Evolutionary conservation across 768 basidiomycete species (phyloP).

Genomic region (Astraeus odoratus): DNA sequence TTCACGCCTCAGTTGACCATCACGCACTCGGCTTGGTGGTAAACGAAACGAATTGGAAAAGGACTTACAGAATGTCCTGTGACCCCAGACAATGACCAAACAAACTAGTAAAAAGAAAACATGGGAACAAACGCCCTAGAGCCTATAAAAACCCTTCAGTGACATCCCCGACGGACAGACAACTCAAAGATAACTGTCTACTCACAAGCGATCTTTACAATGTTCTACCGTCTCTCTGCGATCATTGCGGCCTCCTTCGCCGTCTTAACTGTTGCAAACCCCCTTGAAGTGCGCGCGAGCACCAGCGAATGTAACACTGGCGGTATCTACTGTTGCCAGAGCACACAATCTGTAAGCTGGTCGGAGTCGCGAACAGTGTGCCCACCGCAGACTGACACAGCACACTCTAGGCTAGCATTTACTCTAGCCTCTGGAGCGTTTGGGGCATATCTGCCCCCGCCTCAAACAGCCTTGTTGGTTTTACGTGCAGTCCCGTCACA

Average conservation of each 20-base stretch:
- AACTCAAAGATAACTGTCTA: not conserved
- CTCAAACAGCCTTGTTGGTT: not conserved
- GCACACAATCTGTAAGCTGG: not conserved
- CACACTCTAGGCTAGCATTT: not conserved
- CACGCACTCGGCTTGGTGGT: too few species aligned
- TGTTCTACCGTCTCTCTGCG: not conserved
- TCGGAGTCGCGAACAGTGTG: not conserved
- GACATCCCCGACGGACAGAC: not conserved
- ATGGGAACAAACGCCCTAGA: not conserved
- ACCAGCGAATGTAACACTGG: not conserved
- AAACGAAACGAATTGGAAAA: too few species aligned
- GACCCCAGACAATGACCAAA: too few species aligned
- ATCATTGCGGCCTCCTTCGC: not conserved
- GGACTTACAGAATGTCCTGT: too few species aligned
- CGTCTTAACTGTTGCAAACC: not conserved
- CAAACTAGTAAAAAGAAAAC: too few species aligned
- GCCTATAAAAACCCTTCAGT: not conserved
- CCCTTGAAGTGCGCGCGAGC: not conserved
- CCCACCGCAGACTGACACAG: not conserved
- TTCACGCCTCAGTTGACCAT: too few species aligned
- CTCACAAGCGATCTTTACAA: not conserved
- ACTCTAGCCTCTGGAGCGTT: not conserved
- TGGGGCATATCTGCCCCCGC: not conserved
- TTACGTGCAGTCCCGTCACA: slow-evolving; percentile 5
- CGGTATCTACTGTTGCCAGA: not conserved